Evolutionary conservation across 768 basidiomycete genomes (phyloP).

Genomic region (Mycena galericulata): DNA sequence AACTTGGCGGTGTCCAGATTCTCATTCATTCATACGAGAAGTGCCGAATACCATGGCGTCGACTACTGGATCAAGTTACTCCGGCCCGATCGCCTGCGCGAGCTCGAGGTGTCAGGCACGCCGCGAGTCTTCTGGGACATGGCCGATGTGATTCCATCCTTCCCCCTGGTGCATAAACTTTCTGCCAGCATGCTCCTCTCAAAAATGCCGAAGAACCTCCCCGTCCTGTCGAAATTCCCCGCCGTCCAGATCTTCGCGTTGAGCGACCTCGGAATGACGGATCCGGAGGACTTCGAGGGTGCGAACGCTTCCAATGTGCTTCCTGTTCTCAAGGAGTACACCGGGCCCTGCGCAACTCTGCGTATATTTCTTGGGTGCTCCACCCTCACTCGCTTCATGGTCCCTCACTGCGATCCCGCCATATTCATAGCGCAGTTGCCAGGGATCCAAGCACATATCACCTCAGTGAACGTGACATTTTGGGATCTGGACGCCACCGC

Average conservation of each 20-base stretch:
- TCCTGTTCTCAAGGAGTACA: not conserved
- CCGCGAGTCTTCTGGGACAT: not conserved
- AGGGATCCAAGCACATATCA: not conserved
- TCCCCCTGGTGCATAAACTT: not conserved
- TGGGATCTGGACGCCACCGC: not conserved
- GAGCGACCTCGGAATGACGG: no score
- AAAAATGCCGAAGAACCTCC: not conserved
- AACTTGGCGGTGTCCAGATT: no score
- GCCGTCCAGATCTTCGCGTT: not conserved
- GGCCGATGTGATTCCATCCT: not conserved
- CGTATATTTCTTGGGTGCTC: not conserved
- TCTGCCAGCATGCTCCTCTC: not conserved
- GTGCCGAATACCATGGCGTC: no score
- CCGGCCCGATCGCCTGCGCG: not conserved
- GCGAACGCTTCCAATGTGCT: not conserved
- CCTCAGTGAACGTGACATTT: not conserved
- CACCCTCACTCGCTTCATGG: not conserved
- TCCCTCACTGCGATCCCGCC: not conserved
- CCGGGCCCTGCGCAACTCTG: not conserved
- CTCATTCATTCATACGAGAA: not conserved
- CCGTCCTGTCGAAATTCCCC: constrained; percentile 5
- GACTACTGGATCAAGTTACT: not conserved
- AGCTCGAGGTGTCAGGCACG: not conserved
- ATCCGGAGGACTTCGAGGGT: no score
- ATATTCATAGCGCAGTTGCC: not conserved